These are phyloP conservation scores for Phytophthora melonis DNA, from an alignment of 352 stramenopile genomes.

Conservation along the genomic window DNA sequence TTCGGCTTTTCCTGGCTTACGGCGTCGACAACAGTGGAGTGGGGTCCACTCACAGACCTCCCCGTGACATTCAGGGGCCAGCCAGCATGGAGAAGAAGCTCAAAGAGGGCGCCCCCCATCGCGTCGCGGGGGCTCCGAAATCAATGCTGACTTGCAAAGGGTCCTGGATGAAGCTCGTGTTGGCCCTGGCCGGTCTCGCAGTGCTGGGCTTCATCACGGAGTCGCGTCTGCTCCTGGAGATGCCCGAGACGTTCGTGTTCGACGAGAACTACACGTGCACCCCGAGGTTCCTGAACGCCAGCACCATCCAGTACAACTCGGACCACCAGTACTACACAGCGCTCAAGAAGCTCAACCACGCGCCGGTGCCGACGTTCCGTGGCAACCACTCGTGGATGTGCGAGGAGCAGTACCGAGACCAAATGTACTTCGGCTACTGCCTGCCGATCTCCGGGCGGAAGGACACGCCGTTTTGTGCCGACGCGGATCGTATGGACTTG, in stretches of 20 bases:
- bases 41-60: neutral
- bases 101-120: neutral
- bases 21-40: too few relatives aligned
- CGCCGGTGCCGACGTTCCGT: neutral
- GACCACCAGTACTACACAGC: neutral
- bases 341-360: neutral
- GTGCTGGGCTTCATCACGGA: neutral
- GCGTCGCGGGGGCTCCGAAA: neutral
- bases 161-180: neutral
- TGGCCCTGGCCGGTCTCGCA: neutral
- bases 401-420: neutral
- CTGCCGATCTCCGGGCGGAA: constrained; percentile 57
- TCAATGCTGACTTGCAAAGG: neutral
- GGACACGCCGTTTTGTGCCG: constrained; percentile 49
- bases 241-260: neutral
- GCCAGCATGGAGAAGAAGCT: neutral
- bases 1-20: neutral
- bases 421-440: constrained; percentile 34
- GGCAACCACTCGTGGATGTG: neutral
- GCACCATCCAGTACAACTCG: neutral
- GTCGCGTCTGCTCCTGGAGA: neutral
- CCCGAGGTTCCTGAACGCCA: neutral
- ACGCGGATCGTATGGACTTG: constrained; percentile 54
- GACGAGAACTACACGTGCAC: neutral
- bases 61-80: too few relatives aligned